Base-by-base conservation (phyloP, 768 basidiomycete species). In the Tricholomella constricta region DNA sequence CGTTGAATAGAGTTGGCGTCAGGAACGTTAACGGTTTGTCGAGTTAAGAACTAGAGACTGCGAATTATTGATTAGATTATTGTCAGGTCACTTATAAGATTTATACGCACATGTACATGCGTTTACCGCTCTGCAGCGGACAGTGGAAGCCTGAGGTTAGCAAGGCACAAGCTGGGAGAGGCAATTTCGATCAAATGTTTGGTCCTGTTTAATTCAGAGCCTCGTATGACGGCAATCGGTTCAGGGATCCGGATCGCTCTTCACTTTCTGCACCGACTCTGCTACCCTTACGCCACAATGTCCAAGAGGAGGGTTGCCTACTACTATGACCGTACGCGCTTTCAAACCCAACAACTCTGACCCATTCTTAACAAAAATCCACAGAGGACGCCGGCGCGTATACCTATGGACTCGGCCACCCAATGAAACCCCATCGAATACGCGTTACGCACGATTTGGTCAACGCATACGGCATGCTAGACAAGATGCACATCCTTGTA, bases 361-460 rank as follows among this genome's bases (percentile, higher is more conserved):
- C 47, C 27, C 4, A 42, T 20, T 42, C 19, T 52, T 26, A 42
- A 5, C 51, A 35, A 23, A n/a, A 42, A 29, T 34, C n/a, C 44
- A 4, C 14, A 92, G 89, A 75, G 48, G 89, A 92, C 57, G 82
- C 89, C 23, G 81, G 81, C 6, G 77, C 80, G 22, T 81, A 88
- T 64, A 89, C 89, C 1, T 96, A 93, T 64, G 93, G 92, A 27
- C 75, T 89, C 48, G 89, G 89, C 3, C 95, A 97, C 61, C 89
- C 89, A 34, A 97, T 98, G 93, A 97, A 98, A 70, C 96, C 96
- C 0, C 93, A 96, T 66, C 79, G 96, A 31, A 97, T 98, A 77
- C 83, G 89, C 51, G 88, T 99, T 70, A 90, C 95, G 0, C 94
- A 99, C 69, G 90, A 96, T 60, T 74, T 99, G 47, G 85, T 98